Base-by-base conservation (phyloP, 768 basidiomycete genomes). In the Collybia sp. region DNA sequence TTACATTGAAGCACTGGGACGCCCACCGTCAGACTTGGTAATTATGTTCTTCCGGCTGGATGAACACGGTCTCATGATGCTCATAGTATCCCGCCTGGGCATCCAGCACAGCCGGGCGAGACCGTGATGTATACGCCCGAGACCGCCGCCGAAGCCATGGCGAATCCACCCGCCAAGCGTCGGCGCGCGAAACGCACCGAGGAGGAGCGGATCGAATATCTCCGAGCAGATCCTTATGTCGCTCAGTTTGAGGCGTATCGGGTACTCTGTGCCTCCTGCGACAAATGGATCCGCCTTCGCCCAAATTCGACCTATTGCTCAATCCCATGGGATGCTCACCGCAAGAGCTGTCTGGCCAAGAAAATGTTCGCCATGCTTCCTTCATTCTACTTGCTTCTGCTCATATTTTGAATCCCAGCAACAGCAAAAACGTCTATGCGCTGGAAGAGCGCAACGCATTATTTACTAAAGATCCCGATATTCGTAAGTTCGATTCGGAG, bases 291-390 rank as follows among this genome's bases (percentile, higher is more conserved):
- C 51, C 75, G 88, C 12, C 70, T 90, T n/a, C 75, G 88, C 6
- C 86, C 87, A 37, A 91, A 91, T 60, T 89, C 87, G 44, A 89
- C 87, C 0, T 91, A 88, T 55, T 91, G 88, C 57, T 85, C 82
- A n/a, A 89, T 90, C 44, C 88, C 88, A 0, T 90, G 88, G 88
- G 86, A 89, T 58, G 87, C 88, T 2, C 88, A 90, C 57, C 70
- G 88, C 35, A 89, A 88, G 68, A 86, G 84, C 58, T 89, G 87
- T 64, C 65, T 90, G 39, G 80, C 85, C 1, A 88, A 86, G 68
- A 85, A 86, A 62, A 75, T 80, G 86, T 85, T 58, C 49, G 82
- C 69, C 12, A 13, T 11, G 35, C 38, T 38, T 51, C 33, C 20
- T 19, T 19, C 20, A 42, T 34, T 44, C 48, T 17, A 33, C 25